phyloP scores from a whole-genome alignment of 179 eudicot genomes.

The Camellia oleifera region DNA sequence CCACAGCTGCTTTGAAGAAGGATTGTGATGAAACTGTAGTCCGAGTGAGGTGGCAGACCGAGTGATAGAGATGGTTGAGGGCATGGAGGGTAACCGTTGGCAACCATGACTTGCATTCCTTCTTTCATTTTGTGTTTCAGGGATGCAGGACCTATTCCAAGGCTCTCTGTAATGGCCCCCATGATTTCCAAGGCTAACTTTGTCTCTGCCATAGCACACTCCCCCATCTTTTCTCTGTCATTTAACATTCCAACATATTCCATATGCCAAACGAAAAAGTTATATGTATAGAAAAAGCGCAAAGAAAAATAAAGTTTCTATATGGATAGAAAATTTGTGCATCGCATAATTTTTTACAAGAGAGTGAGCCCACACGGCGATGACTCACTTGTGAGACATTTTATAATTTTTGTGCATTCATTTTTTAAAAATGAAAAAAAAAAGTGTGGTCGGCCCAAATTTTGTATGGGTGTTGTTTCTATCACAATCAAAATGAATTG shows the following conservation, averaged over 20 bases:
- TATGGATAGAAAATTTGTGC: too few relatives aligned
- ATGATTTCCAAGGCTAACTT: constrained; percentile 38
- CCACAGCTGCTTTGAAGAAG: constrained; percentile 45
- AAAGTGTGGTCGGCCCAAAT: too few relatives aligned
- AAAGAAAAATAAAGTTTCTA: too few relatives aligned
- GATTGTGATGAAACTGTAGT: constrained; percentile 54
- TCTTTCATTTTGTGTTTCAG: constrained; percentile 26
- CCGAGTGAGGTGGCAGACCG: constrained; percentile 69
- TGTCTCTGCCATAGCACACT: constrained; percentile 28
- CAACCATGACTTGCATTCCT: constrained; percentile 56
- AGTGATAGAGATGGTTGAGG: constrained; percentile 49
- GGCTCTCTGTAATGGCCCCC: constrained; percentile 50
- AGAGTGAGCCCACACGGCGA: too few relatives aligned
- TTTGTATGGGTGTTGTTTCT: too few relatives aligned
- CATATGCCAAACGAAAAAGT: neutral
- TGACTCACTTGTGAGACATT: too few relatives aligned
- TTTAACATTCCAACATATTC: neutral
- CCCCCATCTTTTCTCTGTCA: constrained; percentile 55
- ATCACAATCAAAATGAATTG: too few relatives aligned
- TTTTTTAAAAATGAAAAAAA: too few relatives aligned
- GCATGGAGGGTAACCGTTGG: constrained; percentile 60
- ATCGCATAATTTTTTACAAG: too few relatives aligned
- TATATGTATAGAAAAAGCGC: neutral
- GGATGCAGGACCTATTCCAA: constrained; percentile 42
- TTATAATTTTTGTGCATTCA: too few relatives aligned